Evolutionary conservation across 1,139 yeast species (phyloP).

Genomic region (Suhomyces ambrosiae): DNA sequence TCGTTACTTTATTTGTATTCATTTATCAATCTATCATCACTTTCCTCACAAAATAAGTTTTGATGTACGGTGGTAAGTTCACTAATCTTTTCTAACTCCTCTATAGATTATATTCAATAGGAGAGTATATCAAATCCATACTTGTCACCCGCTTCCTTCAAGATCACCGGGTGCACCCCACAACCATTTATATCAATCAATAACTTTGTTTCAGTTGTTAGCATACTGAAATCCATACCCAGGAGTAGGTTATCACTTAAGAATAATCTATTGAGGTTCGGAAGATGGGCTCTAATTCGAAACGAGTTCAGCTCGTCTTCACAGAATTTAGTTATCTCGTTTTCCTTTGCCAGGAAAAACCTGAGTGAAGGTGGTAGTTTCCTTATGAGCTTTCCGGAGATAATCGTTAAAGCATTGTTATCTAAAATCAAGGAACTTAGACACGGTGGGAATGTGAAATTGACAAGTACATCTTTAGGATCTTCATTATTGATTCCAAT

Average conservation of each 20-base stretch:
- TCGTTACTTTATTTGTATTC: too few species aligned
- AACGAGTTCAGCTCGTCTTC: not conserved
- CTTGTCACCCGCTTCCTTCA: not conserved
- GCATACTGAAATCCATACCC: conserved; percentile 1
- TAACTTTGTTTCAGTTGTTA: not conserved
- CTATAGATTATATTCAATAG: too few species aligned
- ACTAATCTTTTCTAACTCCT: too few species aligned
- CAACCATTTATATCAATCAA: not conserved
- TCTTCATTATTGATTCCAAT: conserved; percentile 24
- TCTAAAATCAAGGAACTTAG: conserved; percentile 29
- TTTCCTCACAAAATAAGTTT: too few species aligned
- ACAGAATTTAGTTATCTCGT: conserved; percentile 11
- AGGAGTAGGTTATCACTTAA: conserved; percentile 4
- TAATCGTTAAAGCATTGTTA: conserved; percentile 26
- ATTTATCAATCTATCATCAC: too few species aligned
- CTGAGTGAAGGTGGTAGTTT: conserved; percentile 33
- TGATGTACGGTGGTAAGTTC: too few species aligned
- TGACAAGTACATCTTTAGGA: conserved; percentile 27
- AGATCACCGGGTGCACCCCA: not conserved
- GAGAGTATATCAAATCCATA: not conserved
- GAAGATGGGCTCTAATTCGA: conserved; percentile 3
- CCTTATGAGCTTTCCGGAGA: conserved; percentile 26
- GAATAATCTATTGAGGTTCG: conserved; percentile 3
- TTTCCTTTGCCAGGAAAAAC: conserved; percentile 23
- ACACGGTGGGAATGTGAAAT: conserved; percentile 33